Evolutionary conservation across 139 green algal species (phyloP).

Genomic region (Tetraselmis striata): DNA sequence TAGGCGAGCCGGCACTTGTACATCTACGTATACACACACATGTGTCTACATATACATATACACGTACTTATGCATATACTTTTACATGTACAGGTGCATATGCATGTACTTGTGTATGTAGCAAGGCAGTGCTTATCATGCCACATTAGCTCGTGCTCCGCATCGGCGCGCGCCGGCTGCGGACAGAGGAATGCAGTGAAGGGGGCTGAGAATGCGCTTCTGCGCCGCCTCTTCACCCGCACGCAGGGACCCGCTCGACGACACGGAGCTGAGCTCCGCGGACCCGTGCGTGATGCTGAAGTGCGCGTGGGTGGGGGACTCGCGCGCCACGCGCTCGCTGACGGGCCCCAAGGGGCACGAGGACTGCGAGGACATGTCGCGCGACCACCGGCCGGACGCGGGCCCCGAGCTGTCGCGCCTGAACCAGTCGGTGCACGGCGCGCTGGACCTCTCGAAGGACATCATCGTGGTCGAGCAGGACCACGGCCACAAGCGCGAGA

Average conservation of each 20-base stretch:
- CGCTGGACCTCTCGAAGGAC: background rate
- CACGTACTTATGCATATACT: too few species aligned
- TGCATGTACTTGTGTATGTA: too few species aligned
- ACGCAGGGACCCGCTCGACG: background rate
- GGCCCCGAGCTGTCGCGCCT: background rate
- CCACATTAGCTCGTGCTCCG: too few species aligned
- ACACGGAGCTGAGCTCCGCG: background rate
- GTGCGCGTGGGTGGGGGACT: background rate
- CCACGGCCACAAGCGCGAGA: background rate
- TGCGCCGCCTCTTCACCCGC: too few species aligned
- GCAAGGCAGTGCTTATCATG: too few species aligned
- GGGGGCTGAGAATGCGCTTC: too few species aligned
- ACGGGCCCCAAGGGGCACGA: background rate
- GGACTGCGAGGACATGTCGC: background rate
- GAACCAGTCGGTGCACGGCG: background rate
- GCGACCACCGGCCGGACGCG: background rate
- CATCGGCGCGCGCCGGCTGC: too few species aligned
- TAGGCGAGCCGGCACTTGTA: too few species aligned
- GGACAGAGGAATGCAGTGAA: too few species aligned
- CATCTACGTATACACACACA: too few species aligned
- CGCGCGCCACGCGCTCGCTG: background rate
- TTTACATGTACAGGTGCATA: too few species aligned
- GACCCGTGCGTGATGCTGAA: background rate
- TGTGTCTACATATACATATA: too few species aligned
- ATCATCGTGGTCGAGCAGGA: background rate